Evolutionary conservation across 1,284 basidiomycete genomes (phyloP).

Genomic region (Naganishia albida): DNA sequence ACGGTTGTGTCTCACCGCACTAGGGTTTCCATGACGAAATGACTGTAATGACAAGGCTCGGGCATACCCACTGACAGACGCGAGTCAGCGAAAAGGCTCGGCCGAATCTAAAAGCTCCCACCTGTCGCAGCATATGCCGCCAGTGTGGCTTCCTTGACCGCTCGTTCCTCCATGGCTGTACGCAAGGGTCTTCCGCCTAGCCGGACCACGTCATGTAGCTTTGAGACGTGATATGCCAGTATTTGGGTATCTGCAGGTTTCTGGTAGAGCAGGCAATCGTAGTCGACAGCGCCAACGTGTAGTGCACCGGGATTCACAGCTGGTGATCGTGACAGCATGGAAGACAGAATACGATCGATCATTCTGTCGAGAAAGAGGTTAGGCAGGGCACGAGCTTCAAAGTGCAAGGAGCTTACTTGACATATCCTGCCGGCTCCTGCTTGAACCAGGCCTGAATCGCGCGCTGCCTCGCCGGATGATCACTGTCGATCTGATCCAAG

Average conservation of each 20-base stretch:
- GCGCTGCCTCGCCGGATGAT: conserved; percentile 15
- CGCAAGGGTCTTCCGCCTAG: conserved; percentile 14
- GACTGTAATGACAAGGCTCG: conserved; percentile 24
- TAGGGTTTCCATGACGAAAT: conserved; percentile 22
- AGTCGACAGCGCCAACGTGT: conserved; percentile 1
- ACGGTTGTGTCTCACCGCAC: conserved; percentile 4
- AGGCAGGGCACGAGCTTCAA: neutral
- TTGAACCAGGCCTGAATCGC: conserved; percentile 23
- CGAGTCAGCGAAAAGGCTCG: neutral
- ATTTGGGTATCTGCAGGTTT: conserved; percentile 15
- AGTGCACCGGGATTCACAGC: conserved; percentile 6
- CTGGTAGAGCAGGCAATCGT: conserved; percentile 15
- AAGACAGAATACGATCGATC: conserved; percentile 22
- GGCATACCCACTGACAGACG: conserved; percentile 12
- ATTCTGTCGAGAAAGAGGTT: neutral
- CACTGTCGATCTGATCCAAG: conserved; percentile 7
- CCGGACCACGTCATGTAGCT: conserved; percentile 17
- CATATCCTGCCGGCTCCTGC: conserved; percentile 19
- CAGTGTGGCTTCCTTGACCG: neutral
- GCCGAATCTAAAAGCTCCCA: neutral
- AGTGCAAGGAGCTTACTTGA: neutral
- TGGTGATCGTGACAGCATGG: conserved; percentile 11
- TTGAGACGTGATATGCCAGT: conserved; percentile 22
- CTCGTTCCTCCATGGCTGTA: conserved; percentile 17
- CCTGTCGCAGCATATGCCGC: conserved; percentile 8